These are phyloP conservation scores for Irpex lacteus DNA, from an alignment of 1,284 basidiomycete genomes.

Conservation along the genomic window DNA sequence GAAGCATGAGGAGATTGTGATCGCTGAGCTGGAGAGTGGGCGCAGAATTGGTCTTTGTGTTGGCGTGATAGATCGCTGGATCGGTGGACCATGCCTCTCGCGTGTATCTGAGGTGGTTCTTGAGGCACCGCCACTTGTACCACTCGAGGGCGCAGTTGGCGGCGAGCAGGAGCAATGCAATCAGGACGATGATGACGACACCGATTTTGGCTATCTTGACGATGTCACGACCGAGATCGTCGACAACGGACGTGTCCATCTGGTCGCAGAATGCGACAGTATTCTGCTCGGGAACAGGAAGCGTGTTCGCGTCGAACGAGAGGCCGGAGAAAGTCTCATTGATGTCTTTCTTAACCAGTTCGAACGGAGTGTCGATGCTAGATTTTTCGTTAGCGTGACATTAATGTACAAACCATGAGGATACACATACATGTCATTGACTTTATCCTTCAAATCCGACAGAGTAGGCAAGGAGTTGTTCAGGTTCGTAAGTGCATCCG, in stretches of 20 bases:
- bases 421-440: slow-evolving; percentile 67
- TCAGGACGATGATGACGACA: slow-evolving; percentile 62
- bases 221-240: slow-evolving; percentile 77
- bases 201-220: slow-evolving; percentile 77
- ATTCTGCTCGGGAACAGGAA: slow-evolving; percentile 73
- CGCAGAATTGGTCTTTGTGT: slow-evolving; percentile 24
- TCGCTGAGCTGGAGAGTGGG: slow-evolving; percentile 63
- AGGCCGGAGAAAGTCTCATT: slow-evolving; percentile 79
- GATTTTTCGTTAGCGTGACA: slow-evolving; percentile 15
- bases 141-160: slow-evolving; percentile 70
- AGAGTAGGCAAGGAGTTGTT: slow-evolving; percentile 84
- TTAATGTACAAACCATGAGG: background rate
- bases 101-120: slow-evolving; percentile 61
- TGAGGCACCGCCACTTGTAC: slow-evolving; percentile 77
- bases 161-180: slow-evolving; percentile 62
- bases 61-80: slow-evolving; percentile 50
- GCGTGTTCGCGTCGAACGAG: slow-evolving; percentile 62
- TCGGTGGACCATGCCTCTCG: slow-evolving; percentile 75
- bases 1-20: slow-evolving; percentile 75
- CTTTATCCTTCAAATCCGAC: slow-evolving; percentile 66
- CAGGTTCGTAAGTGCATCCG: slow-evolving; percentile 68
- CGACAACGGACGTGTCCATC: slow-evolving; percentile 81
- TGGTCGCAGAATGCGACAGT: slow-evolving; percentile 68
- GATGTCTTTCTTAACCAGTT: slow-evolving; percentile 81
- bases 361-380: slow-evolving; percentile 84